Base-by-base conservation (phyloP, 2,329 filamentous ascomycete species). In the Fusarium sp. region DNA sequence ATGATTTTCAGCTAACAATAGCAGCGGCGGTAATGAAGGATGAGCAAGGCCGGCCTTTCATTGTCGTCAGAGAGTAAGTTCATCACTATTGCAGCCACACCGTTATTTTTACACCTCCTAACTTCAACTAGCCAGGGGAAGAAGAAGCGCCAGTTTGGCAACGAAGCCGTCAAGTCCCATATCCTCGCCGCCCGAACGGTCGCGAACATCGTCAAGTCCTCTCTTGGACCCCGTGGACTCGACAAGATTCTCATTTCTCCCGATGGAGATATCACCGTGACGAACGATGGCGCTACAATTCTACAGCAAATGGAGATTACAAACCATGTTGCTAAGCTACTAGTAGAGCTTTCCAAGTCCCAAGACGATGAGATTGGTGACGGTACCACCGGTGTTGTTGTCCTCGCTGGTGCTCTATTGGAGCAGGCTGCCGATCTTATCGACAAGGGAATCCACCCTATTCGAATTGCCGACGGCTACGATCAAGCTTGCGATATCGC, bases 181-280 rank as follows among this genome's bases (percentile, higher is more conserved):
- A 99, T 99, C 78, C 90, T 98, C 78, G 95, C 96, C 67, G 97
- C 97, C 60, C 91, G 95, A 81, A 98, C 96, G 64, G 95, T 99
- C 76, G 93, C 96, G 76, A 97, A 94, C 84, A 96, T 99, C 77
- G 94, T 99, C 84, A 98, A 97, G 87, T 96, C 94, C 68, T 99
- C 97, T 73, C 88, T 99, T 77, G 96, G 96, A 54, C 96, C 96
- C 59, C 92, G 96, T 76, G 96, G 96, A 71, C 91, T 99, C 79
- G 96, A 99, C 87, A 99, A 99, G 87, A 99, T 99, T 80, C 89
- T 99, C 77, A 99, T 99, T 78, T 99, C 96, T 55, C 93, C 96
- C 69, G 96, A 99, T 81, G 96, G 96, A 81, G 96, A 99, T 83
- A 99, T 99, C 82, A 99, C 96, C 69, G 94, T 99, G 70, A 99